phyloP scores from a whole-genome alignment of 139 green algal genomes.

The Desmodesmus armatus region DNA sequence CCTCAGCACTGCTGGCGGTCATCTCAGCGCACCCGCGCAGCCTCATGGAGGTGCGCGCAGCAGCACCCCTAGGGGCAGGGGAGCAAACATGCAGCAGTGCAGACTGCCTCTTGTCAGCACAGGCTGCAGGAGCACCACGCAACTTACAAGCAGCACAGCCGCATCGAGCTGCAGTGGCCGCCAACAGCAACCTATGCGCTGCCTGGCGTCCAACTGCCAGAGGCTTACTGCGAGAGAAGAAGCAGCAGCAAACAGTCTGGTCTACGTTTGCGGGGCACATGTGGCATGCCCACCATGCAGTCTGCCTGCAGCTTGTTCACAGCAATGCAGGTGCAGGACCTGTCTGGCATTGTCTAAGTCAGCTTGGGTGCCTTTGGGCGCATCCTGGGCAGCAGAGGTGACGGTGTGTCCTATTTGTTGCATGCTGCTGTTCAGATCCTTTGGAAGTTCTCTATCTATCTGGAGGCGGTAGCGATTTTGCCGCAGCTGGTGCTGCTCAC shows the following conservation, averaged over 20 bases:
- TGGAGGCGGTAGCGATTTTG: slow-evolving; percentile 98
- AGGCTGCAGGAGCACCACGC: no score
- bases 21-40: no score
- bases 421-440: slow-evolving; percentile 77
- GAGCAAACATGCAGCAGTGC: neutral
- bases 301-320: neutral
- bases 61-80: neutral
- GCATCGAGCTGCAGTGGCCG: neutral
- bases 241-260: neutral
- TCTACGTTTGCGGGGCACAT: no score
- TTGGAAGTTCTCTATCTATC: slow-evolving; percentile 99
- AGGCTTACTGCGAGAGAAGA: neutral
- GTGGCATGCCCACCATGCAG: no score
- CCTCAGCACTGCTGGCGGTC: slow-evolving; percentile 83
- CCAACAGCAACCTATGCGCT: no score
- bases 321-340: no score
- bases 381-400: no score
- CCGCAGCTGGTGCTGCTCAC: slow-evolving; percentile 99
- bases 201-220: neutral
- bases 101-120: neutral
- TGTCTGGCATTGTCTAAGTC: neutral
- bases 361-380: neutral
- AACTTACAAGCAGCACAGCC: neutral
- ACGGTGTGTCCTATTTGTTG: neutral
- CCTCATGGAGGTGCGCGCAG: no score